Evolutionary conservation across 2,329 filamentous ascomycete species (phyloP), one percentile per base, ranked within the genome.

Genomic region (Neurospora sp.): DNA sequence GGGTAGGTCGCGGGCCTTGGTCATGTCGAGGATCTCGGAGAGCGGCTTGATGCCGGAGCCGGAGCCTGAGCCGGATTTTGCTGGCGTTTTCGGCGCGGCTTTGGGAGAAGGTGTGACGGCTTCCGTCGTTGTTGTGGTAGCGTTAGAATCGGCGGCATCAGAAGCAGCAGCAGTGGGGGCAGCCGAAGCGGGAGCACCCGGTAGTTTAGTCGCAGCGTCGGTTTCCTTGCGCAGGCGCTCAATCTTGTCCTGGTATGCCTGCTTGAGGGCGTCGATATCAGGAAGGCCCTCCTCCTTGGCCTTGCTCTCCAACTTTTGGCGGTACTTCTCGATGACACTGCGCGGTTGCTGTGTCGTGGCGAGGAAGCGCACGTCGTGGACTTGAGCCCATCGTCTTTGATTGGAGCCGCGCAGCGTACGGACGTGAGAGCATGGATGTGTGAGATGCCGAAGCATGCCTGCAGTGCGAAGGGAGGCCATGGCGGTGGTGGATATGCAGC

Each of bases 321-420:
- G 88, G 83, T 99, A 99, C 80, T 92, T 96, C 73, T 97, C 93
- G 73, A 92, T 79, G 46, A 97, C 83, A 75, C 86, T 85, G 70
- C 87, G 86, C 66, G 89, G 85, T 70, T 88, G 83, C 70, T 88
- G 87, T 72, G 93, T 92, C 17, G 93, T 96, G 72, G 91, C 91
- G 66, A 97, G 87, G 84, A 95, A 97, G 73, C 94, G 92, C 66
- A 97, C 89, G 80, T 97, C 92, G 80, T 96, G 92, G 38, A 97
- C 93, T 76, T 92, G 92, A 1, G 95, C 95, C 91, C 92, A 96
- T 78, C 94, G 89, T 69, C 90, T 88, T 80, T 97, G 95, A 74
- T 82, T 78, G 69, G 78, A 74, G 69, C 77, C 76, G 40, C 77
- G 78, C 37, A 78, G 74, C 11, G 76, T 72, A 68, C 78, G 79